These are phyloP conservation scores for Fragaria iinumae DNA, from an alignment of 306 rosid genomes.

Conservation along the genomic window DNA sequence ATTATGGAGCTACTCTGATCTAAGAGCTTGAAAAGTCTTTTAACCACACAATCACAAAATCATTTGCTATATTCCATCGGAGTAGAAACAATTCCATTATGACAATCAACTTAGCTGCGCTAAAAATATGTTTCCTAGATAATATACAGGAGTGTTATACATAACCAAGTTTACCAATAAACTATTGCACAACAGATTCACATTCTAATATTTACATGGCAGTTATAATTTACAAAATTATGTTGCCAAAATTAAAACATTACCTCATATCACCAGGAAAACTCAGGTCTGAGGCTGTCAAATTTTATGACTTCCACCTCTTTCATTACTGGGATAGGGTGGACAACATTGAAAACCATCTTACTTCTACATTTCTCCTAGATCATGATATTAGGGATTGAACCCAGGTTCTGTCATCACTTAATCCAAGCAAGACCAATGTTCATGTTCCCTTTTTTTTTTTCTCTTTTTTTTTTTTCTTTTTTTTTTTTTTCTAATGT, in stretches of 20 bases:
- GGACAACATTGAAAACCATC: neutral
- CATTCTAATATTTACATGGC: neutral
- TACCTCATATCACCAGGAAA: neutral
- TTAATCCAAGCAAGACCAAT: neutral
- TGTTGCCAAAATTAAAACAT: neutral
- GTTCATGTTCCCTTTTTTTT: too few species aligned
- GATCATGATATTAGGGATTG: neutral
- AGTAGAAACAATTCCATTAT: neutral
- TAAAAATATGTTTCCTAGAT: neutral
- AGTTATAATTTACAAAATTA: neutral
- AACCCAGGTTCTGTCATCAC: neutral
- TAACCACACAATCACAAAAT: neutral
- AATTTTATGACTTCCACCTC: neutral
- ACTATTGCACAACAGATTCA: neutral
- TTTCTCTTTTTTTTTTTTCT: neutral
- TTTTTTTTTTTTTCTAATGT: neutral
- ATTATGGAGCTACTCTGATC: neutral
- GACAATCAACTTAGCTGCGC: neutral
- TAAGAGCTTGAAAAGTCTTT: neutral
- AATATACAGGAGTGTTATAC: neutral
- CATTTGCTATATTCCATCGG: neutral
- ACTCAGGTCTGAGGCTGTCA: neutral
- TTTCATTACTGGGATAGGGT: too few species aligned
- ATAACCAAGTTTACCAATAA: neutral
- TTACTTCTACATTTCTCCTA: neutral